These are phyloP conservation scores for Erysimum cheiri DNA, from an alignment of 441 rosid genomes.

Conservation along the genomic window DNA sequence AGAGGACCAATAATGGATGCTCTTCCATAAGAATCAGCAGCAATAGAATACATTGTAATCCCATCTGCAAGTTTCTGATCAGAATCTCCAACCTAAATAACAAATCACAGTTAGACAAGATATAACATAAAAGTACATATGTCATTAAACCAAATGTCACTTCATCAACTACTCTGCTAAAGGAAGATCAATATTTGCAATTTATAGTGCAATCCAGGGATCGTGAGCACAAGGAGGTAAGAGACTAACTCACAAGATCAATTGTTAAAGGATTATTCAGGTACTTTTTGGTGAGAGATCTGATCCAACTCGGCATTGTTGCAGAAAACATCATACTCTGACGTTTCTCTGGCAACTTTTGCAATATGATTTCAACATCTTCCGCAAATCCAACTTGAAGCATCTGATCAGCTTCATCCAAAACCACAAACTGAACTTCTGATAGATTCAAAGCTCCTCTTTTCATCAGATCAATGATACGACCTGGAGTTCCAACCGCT, in stretches of 20 bases:
- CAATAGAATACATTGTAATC: constrained; percentile 79
- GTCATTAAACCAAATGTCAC: background rate
- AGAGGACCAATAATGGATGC: constrained; percentile 83
- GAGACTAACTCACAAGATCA: constrained; percentile 82
- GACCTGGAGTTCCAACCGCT: constrained; percentile 97
- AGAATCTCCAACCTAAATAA: constrained; percentile 87
- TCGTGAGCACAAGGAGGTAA: background rate
- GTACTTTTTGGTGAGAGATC: constrained; percentile 71
- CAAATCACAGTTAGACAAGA: constrained; percentile 21
- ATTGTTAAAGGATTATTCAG: constrained; percentile 79
- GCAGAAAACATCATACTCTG: constrained; percentile 99
- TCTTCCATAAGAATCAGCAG: constrained; percentile 61
- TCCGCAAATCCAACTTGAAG: constrained; percentile 96
- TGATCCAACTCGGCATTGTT: constrained; percentile 95
- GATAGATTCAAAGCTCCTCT: constrained; percentile 78
- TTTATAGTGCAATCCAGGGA: background rate
- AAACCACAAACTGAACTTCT: constrained; percentile 82
- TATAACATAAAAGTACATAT: background rate
- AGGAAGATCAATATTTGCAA: constrained; percentile 5
- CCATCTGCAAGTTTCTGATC: constrained; percentile 95
- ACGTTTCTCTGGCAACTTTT: constrained; percentile 72
- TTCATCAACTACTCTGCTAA: background rate
- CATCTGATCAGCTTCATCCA: constrained; percentile 99
- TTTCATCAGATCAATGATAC: constrained; percentile 88
- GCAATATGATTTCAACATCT: constrained; percentile 82